Evolutionary conservation across 192 early-diverging fungal species (phyloP).

Genomic region (Backusella australiensis): DNA sequence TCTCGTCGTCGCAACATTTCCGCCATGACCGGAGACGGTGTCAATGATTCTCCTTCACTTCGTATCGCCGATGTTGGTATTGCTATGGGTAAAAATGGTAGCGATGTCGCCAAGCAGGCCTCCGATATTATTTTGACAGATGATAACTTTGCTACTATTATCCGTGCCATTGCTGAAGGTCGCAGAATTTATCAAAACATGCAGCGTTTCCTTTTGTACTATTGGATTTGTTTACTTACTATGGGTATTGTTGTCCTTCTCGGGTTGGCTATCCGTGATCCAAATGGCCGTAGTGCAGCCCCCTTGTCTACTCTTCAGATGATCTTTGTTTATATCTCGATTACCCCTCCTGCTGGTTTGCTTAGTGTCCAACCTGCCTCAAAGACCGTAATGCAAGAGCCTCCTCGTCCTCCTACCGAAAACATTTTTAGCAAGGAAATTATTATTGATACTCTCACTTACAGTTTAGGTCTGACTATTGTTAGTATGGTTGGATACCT

Average conservation of each 20-base stretch:
- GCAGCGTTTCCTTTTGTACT: slow-evolving; percentile 64
- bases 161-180: slow-evolving; percentile 74
- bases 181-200: slow-evolving; percentile 81
- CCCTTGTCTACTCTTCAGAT: slow-evolving; percentile 77
- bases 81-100: slow-evolving; percentile 86
- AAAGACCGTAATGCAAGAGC: slow-evolving; percentile 68
- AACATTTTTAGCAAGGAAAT: slow-evolving; percentile 71
- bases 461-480: slow-evolving; percentile 54
- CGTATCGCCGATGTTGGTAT: slow-evolving; percentile 41
- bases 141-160: slow-evolving; percentile 84
- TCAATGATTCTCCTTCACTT: slow-evolving; percentile 55
- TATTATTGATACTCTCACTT: slow-evolving; percentile 66
- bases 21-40: slow-evolving; percentile 93
- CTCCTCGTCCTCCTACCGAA: slow-evolving; percentile 61
- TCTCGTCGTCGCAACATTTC: slow-evolving; percentile 72
- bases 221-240: slow-evolving; percentile 45
- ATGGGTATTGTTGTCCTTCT: slow-evolving; percentile 69
- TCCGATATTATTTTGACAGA: slow-evolving; percentile 87
- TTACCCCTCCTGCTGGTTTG: slow-evolving; percentile 72
- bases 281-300: slow-evolving; percentile 54
- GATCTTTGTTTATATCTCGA: slow-evolving; percentile 74
- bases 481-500: slow-evolving; percentile 57
- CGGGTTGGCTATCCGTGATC: slow-evolving; percentile 63
- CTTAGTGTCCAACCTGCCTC: slow-evolving; percentile 67
- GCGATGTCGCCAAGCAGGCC: slow-evolving; percentile 91